Conservation (phyloP, 2,329 filamentous ascomycete genomes). For the Penicillium capsulatum region DNA sequence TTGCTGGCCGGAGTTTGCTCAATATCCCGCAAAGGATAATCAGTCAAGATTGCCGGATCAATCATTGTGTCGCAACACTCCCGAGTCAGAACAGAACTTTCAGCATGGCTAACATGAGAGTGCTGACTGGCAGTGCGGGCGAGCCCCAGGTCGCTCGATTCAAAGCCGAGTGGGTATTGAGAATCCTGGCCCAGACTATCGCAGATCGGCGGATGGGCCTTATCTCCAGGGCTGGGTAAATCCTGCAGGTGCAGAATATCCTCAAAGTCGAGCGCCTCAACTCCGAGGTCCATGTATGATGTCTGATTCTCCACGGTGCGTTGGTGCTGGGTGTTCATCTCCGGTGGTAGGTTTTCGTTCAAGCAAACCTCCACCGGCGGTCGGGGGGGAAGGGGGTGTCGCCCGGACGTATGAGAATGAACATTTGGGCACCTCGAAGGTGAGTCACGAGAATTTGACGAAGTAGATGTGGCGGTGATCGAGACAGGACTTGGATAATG, state of each 20-base stretch:
- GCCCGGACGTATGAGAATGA: conserved; percentile 2
- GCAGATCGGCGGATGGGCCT: conserved; percentile 3
- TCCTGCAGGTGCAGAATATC: conserved; percentile 3
- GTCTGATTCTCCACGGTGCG: conserved; percentile 1
- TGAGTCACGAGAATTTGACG: conserved; percentile 6
- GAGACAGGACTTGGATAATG: conserved; percentile 15
- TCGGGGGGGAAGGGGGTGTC: conserved; percentile 11
- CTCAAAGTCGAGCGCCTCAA: conserved; percentile 4
- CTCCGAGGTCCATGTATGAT: conserved; percentile 3
- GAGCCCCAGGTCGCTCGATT: conserved; percentile 1
- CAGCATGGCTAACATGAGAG: conserved; percentile 4
- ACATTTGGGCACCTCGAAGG: not conserved
- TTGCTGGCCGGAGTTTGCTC: conserved; percentile 2
- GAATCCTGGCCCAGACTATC: conserved; percentile 1
- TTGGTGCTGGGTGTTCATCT: conserved; percentile 1
- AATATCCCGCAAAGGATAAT: conserved; percentile 3
- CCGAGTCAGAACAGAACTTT: conserved; percentile 3
- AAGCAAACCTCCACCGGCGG: conserved; percentile 13
- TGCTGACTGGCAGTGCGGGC: conserved; percentile 5
- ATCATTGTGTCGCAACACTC: conserved; percentile 6
- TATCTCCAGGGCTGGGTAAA: conserved; percentile 2
- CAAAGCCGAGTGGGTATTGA: conserved; percentile 4
- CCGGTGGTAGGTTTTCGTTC: conserved; percentile 1
- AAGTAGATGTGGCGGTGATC: conserved; percentile 4
- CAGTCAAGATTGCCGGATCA: conserved; percentile 8